Percentiles rank a stretch among this genome's conserved stretches.
phyloP scores from a whole-genome alignment of 352 stramenopile genomes.

The Globisporangium nagaii region DNA sequence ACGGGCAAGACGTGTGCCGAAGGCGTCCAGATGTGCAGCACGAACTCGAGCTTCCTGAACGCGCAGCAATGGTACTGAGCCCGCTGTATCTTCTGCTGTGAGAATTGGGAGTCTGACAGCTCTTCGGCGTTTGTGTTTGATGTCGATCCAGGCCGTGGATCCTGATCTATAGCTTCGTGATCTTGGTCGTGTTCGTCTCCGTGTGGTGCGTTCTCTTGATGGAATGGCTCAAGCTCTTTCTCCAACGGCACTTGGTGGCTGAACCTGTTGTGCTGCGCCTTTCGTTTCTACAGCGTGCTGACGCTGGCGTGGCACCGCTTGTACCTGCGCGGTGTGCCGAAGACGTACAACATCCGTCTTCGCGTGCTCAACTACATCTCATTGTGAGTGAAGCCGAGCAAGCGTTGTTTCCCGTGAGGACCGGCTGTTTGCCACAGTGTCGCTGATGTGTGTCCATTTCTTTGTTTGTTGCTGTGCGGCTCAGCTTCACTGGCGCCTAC shows the following conservation, averaged over 20 bases:
- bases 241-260: too few relatives aligned
- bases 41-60: conserved; percentile 62
- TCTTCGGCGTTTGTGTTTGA: too few relatives aligned
- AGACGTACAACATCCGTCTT: conserved; percentile 88
- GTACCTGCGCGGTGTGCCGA: conserved; percentile 77
- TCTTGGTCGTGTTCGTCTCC: conserved; percentile 79
- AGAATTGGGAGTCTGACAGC: background rate
- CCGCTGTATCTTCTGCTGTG: background rate
- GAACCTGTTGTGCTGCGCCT: background rate
- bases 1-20: conserved; percentile 34
- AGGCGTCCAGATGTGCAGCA: conserved; percentile 30
- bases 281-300: conserved; percentile 39
- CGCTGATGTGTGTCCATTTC: background rate
- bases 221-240: too few relatives aligned
- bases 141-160: conserved; percentile 81
- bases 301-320: conserved; percentile 80
- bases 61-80: conserved; percentile 63
- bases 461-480: background rate
- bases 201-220: conserved; percentile 72
- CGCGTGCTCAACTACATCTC: conserved; percentile 87
- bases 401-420: background rate
- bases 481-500: conserved; percentile 78
- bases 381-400: conserved; percentile 42
- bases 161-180: conserved; percentile 82
- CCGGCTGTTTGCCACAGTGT: too few relatives aligned